phyloP scores from a whole-genome alignment of 2,329 filamentous ascomycete genomes.

The Aspergillus uvarum region DNA sequence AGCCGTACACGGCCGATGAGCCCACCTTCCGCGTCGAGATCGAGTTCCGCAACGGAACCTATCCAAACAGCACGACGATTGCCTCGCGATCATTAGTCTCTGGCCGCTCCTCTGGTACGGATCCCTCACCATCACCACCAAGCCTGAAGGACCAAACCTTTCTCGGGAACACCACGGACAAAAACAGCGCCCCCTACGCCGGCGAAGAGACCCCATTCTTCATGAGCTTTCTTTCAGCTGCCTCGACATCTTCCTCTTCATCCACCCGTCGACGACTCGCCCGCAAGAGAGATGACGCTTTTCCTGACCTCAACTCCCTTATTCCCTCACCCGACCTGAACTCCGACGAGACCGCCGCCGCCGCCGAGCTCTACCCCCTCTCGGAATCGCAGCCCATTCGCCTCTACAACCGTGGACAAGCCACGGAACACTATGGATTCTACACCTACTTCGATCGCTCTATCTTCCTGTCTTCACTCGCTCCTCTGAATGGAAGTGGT shows the following conservation, averaged over 20 bases:
- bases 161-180: constrained; percentile 81
- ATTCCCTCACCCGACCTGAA: constrained; percentile 66
- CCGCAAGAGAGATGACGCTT: constrained; percentile 36
- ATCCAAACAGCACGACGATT: constrained; percentile 62
- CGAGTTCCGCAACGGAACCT: constrained; percentile 56
- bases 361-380: constrained; percentile 70
- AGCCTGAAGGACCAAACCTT: constrained; percentile 71
- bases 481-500: constrained; percentile 45
- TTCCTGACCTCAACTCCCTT: constrained; percentile 50
- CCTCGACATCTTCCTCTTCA: constrained; percentile 26
- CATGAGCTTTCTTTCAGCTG: constrained; percentile 63
- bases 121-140: constrained; percentile 49
- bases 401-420: constrained; percentile 77
- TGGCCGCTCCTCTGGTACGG: constrained; percentile 35
- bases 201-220: constrained; percentile 89
- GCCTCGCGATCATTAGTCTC: constrained; percentile 36
- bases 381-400: constrained; percentile 72
- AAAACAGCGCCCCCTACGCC: constrained; percentile 67
- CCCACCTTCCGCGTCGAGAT: constrained; percentile 82
- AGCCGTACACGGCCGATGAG: constrained; percentile 64
- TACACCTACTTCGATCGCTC: constrained; percentile 88
- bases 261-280: constrained; percentile 39
- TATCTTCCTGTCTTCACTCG: constrained; percentile 71
- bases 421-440: constrained; percentile 88
- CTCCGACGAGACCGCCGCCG: constrained; percentile 68